A percentile compares a stretch with the other conserved stretches of the same genome.
Conservation (phyloP, 176 grass and related monocot species). For the Carex scoparia region DNA sequence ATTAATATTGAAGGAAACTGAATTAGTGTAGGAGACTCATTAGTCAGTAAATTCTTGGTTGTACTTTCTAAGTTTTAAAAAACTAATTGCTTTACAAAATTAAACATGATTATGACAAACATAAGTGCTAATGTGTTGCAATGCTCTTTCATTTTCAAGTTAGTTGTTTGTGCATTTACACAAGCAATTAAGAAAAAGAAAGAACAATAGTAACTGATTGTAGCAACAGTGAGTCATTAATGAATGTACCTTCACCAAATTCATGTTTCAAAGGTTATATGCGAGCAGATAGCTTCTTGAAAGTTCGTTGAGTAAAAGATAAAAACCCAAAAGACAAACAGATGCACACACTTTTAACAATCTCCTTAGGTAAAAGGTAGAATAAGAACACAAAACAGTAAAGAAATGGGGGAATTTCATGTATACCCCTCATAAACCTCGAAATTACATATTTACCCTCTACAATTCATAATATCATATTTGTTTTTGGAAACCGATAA, state of each 20-base stretch:
- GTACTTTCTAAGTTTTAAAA: not conserved
- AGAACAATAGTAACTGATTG: not conserved
- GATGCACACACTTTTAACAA: not conserved
- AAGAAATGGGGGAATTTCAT: not conserved
- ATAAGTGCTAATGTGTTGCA: not conserved
- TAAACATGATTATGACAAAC: not conserved
- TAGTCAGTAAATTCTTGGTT: no score
- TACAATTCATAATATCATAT: no score
- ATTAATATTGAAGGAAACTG: no score
- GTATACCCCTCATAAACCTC: no score
- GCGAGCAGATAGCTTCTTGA: not conserved
- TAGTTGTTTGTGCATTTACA: not conserved
- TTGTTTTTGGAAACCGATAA: no score
- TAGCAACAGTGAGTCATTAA: not conserved
- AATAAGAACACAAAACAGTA: not conserved
- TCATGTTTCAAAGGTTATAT: not conserved
- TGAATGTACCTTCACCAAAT: not conserved
- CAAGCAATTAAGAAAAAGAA: not conserved
- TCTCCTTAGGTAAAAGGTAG: not conserved
- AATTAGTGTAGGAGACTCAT: no score
- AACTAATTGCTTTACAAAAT: not conserved
- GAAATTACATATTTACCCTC: no score
- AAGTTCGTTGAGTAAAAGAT: not conserved
- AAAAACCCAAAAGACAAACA: not conserved
- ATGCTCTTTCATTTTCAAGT: slow-evolving; percentile 14